Conservation (phyloP, 2,329 filamentous ascomycete species). For the Ascochyta pisi region DNA sequence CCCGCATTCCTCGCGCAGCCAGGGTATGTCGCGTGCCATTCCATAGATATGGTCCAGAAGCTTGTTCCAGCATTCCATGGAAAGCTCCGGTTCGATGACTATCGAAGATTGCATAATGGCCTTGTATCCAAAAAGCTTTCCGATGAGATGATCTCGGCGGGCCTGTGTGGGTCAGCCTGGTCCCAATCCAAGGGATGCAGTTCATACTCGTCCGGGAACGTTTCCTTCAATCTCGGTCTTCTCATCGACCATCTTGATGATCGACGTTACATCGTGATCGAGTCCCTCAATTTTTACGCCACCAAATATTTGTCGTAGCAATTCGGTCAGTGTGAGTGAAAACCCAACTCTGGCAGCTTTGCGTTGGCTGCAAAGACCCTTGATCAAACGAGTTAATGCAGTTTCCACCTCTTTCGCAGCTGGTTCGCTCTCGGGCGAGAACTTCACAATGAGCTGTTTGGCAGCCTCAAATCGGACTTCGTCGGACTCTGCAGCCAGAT, state of each 20-base stretch:
- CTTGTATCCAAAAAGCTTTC: constrained; percentile 85
- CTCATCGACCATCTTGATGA: constrained; percentile 60
- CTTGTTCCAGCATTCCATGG: constrained; percentile 65
- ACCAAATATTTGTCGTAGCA: constrained; percentile 74
- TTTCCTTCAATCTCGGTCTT: constrained; percentile 61
- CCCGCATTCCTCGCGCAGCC: constrained; percentile 87
- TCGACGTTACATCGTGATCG: constrained; percentile 48
- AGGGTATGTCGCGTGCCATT: constrained; percentile 81
- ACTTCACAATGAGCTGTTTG: constrained; percentile 52
- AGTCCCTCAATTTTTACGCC: constrained; percentile 41
- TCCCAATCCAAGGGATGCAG: neutral
- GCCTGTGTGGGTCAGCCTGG: constrained; percentile 61
- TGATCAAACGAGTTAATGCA: constrained; percentile 66
- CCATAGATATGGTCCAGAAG: constrained; percentile 77
- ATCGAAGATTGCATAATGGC: constrained; percentile 82
- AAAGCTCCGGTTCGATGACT: constrained; percentile 65
- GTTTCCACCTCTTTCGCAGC: constrained; percentile 49
- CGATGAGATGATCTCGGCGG: constrained; percentile 83
- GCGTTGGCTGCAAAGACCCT: constrained; percentile 86
- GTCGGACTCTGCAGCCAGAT: constrained; percentile 56
- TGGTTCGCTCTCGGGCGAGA: constrained; percentile 49
- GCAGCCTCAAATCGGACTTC: constrained; percentile 54
- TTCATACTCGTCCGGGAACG: constrained; percentile 60
- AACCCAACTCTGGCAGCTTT: constrained; percentile 90
- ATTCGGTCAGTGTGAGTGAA: constrained; percentile 84